Percentiles rank a stretch among this genome's conserved stretches.
phyloP scores from a whole-genome alignment of 768 basidiomycete species.

The Podaxis mareebaensis region DNA sequence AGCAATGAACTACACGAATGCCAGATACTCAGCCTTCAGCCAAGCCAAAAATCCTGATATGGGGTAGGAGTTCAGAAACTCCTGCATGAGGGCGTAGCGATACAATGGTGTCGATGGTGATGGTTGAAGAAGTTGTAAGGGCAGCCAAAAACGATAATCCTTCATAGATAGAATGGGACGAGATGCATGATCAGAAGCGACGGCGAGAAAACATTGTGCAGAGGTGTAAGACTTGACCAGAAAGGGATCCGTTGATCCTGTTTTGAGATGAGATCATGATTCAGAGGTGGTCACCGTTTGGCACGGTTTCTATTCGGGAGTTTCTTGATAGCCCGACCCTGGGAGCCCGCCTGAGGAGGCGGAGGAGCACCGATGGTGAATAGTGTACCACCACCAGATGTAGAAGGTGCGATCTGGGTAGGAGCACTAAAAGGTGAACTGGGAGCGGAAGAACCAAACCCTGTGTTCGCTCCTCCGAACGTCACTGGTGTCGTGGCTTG shows the following conservation, averaged over 20 bases:
- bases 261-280: background rate
- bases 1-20: constrained; percentile 3
- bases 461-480: constrained; percentile 38
- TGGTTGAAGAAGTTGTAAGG: background rate
- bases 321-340: constrained; percentile 49
- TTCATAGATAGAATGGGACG: constrained; percentile 11
- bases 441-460: constrained; percentile 39
- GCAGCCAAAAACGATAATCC: constrained; percentile 8
- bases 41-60: constrained; percentile 5
- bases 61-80: background rate
- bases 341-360: constrained; percentile 29
- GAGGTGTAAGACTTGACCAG: background rate
- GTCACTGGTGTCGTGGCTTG: constrained; percentile 35
- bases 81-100: constrained; percentile 4
- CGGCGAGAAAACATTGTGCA: background rate
- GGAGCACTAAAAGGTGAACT: constrained; percentile 48
- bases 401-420: constrained; percentile 33
- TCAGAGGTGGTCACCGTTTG: constrained; percentile 32
- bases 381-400: constrained; percentile 40
- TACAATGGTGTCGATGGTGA: constrained; percentile 8
- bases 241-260: background rate
- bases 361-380: constrained; percentile 67
- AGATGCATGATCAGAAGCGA: constrained; percentile 15
- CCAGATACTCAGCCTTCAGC: constrained; percentile 13
- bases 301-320: constrained; percentile 47